phyloP scores from a whole-genome alignment of 768 basidiomycete genomes.

The Phanerochaete sordida region DNA sequence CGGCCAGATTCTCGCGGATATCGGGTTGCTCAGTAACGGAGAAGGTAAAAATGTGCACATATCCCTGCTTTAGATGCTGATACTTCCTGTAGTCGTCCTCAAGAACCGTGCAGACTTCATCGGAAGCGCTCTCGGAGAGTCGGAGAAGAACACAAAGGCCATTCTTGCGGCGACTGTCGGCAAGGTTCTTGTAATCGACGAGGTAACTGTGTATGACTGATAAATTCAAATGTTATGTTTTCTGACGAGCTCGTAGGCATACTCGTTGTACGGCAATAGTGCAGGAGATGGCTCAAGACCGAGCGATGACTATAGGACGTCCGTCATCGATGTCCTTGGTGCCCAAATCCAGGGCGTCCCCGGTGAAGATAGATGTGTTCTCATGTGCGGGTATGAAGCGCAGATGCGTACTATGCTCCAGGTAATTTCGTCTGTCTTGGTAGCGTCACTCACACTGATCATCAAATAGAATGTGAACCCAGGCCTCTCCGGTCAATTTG shows the following conservation, averaged over 20 bases:
- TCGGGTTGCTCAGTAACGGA: constrained; percentile 61
- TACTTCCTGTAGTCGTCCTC: constrained; percentile 42
- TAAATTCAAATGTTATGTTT: no score
- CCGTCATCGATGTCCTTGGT: constrained; percentile 72
- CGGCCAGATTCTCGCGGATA: constrained; percentile 56
- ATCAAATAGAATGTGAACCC: constrained; percentile 60
- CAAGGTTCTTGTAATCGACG: constrained; percentile 70
- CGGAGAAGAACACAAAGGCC: constrained; percentile 61
- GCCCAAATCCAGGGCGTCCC: constrained; percentile 68
- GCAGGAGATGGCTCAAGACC: constrained; percentile 22
- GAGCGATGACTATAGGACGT: constrained; percentile 54
- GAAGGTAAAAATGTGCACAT: constrained; percentile 44
- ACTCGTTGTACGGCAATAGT: constrained; percentile 53
- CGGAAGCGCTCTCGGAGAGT: constrained; percentile 54
- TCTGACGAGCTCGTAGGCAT: constrained; percentile 49
- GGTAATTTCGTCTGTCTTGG: constrained; percentile 27
- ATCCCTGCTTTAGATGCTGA: constrained; percentile 18
- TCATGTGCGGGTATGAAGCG: constrained; percentile 61
- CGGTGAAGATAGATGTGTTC: constrained; percentile 67
- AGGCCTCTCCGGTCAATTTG: constrained; percentile 61
- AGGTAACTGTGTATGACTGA: constrained; percentile 39
- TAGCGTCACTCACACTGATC: background rate
- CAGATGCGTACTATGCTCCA: constrained; percentile 74
- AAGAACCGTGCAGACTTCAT: constrained; percentile 72
- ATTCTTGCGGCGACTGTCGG: constrained; percentile 57